Base-by-base conservation (phyloP, 148 eudicot genomes). In the Amaranthus cruentus region DNA sequence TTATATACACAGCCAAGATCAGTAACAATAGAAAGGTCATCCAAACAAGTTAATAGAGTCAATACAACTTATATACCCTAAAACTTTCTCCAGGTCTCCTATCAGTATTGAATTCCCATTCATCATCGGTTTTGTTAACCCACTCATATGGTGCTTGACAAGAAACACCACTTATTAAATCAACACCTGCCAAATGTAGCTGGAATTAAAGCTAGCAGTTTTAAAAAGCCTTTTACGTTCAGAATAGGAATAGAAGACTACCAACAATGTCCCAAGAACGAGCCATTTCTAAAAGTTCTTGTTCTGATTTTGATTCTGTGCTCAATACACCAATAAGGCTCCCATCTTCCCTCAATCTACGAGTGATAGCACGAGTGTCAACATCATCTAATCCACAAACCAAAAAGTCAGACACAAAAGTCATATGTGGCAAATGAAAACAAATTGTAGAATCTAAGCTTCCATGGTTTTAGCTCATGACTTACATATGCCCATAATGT, bases 401-500 rank as follows among this genome's bases (percentile, higher is more conserved):
- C 6, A 46, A 55, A 73, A 73, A 28, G 55, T 60, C 12, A 52
- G 48, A 47, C 71, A 67, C 55, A 28, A 71, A 71, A 71, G 58
- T 44, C 63, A 59, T 64, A 62, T 18, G 42, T 14, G 51, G 49
- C n/a, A 65, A n/a, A 63, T n/a, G 18, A 49, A 47, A 67, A 53
- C 21, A 12, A 18, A 58, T 4, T n/a, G 44, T 4, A 52, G 38
- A 51, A 53, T 48, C 44, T n/a, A 48, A 54, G n/a, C 64, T 44
- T 71, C 54, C 49, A 63, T 67, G 8, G 66, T 7, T 14, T 44
- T 6, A 46, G 18, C 13, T 68, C 72, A 43, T 28, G 52, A 86
- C 99, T 82, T 79, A 91, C 99, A 95, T 76, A 95, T 95, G 71
- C 99, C 99, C 97, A 95, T 95, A 76, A 95, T 84, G 78, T 92